A percentile compares a stretch with the other conserved stretches of the same genome.
These are phyloP conservation scores for Coleophoma crateriformis DNA, from an alignment of 2,329 filamentous ascomycete species.

Conservation along the genomic window DNA sequence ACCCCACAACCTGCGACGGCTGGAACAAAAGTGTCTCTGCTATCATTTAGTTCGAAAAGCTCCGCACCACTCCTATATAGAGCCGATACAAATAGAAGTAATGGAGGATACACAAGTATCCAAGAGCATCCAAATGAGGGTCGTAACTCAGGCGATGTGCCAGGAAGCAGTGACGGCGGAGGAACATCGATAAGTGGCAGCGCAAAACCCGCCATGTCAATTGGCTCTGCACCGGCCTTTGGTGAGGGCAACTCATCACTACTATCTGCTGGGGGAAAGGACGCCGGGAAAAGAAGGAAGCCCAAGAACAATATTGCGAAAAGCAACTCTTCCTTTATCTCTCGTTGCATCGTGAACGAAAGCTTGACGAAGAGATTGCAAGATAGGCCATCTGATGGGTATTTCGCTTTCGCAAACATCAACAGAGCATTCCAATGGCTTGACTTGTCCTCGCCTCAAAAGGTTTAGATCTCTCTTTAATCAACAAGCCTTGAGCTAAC, in stretches of 20 bases:
- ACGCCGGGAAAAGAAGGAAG: constrained; percentile 77
- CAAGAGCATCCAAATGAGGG: constrained; percentile 58
- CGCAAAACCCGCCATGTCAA: constrained; percentile 22
- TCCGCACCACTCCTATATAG: constrained; percentile 48
- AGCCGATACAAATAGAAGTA: constrained; percentile 43
- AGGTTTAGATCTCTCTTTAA: constrained; percentile 36
- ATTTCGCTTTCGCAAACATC: constrained; percentile 92
- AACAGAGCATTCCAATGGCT: constrained; percentile 96
- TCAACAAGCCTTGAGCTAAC: constrained; percentile 18
- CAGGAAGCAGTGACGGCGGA: constrained; percentile 51
- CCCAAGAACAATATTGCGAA: constrained; percentile 98
- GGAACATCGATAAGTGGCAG: constrained; percentile 44
- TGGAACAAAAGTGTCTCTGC: constrained; percentile 78
- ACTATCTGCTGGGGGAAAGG: constrained; percentile 60
- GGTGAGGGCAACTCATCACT: constrained; percentile 74
- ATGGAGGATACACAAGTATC: constrained; percentile 43
- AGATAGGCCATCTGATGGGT: constrained; percentile 71
- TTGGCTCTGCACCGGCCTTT: constrained; percentile 58
- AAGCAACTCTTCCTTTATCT: constrained; percentile 97
- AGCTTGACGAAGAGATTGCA: constrained; percentile 69
- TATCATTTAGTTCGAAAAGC: constrained; percentile 32
- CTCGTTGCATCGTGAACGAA: constrained; percentile 90
- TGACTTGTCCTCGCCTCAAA: constrained; percentile 71
- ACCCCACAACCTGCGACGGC: constrained; percentile 75
- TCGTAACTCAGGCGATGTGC: constrained; percentile 53